These are phyloP conservation scores for Pugionium dolabratum DNA, from an alignment of 345 rosid genomes.

Conservation along the genomic window DNA sequence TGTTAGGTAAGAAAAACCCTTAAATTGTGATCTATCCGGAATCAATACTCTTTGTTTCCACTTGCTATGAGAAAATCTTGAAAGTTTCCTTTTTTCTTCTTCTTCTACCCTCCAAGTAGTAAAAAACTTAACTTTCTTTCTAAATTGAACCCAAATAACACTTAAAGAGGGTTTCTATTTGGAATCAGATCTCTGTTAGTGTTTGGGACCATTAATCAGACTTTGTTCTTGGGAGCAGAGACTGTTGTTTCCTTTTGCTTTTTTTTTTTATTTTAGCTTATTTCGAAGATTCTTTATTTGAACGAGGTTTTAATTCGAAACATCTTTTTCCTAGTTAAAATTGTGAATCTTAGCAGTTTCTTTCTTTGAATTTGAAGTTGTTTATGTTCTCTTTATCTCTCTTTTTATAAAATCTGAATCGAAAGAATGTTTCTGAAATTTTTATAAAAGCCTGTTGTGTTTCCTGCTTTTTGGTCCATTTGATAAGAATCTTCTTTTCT, in stretches of 20 bases:
- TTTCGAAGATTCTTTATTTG: constrained; percentile 42
- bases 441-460: constrained; percentile 45
- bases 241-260: constrained; percentile 24
- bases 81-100: background rate
- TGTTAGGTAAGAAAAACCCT: background rate
- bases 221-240: constrained; percentile 37
- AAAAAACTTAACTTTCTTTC: constrained; percentile 19
- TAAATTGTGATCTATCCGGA: constrained; percentile 9
- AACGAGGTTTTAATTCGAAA: background rate
- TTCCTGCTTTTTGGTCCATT: constrained; percentile 66
- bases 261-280: too few species aligned
- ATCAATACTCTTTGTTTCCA: background rate
- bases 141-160: constrained; percentile 26
- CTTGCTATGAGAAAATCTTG: too few species aligned
- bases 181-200: constrained; percentile 27
- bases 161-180: constrained; percentile 20
- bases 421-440: constrained; percentile 53
- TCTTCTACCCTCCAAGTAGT: constrained; percentile 21
- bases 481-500: constrained; percentile 60
- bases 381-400: constrained; percentile 20
- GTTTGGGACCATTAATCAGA: constrained; percentile 33
- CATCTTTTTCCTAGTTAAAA: background rate
- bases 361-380: constrained; percentile 24
- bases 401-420: constrained; percentile 39
- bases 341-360: constrained; percentile 27